phyloP scores from a whole-genome alignment of 129 eudicot genomes.

The Chrysanthemum makinoi region DNA sequence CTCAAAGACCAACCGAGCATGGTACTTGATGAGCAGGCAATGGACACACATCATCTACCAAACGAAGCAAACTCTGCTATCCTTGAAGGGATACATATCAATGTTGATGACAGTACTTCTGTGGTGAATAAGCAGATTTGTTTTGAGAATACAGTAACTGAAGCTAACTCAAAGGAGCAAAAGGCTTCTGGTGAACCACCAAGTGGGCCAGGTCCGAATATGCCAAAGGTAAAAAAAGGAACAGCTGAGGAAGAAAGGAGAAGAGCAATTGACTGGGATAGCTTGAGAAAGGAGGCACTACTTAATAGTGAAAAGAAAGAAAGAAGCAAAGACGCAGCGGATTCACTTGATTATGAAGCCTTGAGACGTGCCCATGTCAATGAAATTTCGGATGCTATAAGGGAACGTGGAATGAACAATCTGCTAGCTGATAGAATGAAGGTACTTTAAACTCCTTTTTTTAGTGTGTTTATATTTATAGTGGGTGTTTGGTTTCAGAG shows the following conservation, averaged over 20 bases:
- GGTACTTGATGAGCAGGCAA: slow-evolving; percentile 18
- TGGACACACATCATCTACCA: slow-evolving; percentile 27
- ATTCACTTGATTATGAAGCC: slow-evolving; percentile 87
- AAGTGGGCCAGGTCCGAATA: slow-evolving; percentile 23
- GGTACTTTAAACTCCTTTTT: slow-evolving; percentile 37
- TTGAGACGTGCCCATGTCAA: slow-evolving; percentile 61
- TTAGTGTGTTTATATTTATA: not conserved
- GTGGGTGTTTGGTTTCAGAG: too few relatives aligned
- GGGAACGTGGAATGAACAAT: slow-evolving; percentile 95
- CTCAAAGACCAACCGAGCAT: slow-evolving; percentile 22
- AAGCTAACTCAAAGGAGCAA: slow-evolving; percentile 31
- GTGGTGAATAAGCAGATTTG: slow-evolving; percentile 21
- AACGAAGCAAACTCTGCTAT: slow-evolving; percentile 16
- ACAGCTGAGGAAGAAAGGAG: slow-evolving; percentile 48
- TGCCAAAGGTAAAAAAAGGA: slow-evolving; percentile 44
- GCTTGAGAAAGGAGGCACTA: slow-evolving; percentile 58
- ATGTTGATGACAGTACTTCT: slow-evolving; percentile 21
- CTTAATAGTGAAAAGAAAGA: slow-evolving; percentile 42
- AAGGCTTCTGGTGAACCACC: slow-evolving; percentile 32
- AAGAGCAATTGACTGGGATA: slow-evolving; percentile 70
- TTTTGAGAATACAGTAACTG: slow-evolving; percentile 22
- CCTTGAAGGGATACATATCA: slow-evolving; percentile 21
- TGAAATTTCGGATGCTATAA: slow-evolving; percentile 69
- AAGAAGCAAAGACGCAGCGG: slow-evolving; percentile 51
- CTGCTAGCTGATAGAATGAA: slow-evolving; percentile 83